phyloP scores from a whole-genome alignment of 169 alveolate genomes.

The Cryptosporidium viatorum region DNA sequence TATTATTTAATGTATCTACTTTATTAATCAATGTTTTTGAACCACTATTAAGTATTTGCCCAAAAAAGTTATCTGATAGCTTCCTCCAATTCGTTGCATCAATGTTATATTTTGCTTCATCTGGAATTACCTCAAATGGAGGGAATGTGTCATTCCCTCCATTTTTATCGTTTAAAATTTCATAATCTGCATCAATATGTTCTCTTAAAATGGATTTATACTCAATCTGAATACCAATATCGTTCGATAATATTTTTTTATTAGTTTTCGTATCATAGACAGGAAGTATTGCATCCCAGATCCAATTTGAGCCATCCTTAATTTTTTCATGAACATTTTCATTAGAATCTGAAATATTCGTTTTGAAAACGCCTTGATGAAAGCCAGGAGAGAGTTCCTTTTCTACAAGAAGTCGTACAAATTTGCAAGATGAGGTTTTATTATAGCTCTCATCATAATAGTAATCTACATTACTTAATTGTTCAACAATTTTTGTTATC shows the following conservation, averaged over 20 bases:
- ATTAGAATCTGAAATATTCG: not conserved
- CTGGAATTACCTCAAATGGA: not conserved
- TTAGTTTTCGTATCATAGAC: slow-evolving; percentile 34
- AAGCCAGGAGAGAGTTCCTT: not conserved
- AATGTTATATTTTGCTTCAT: not conserved
- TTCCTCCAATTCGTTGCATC: not conserved
- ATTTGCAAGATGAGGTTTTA: slow-evolving; percentile 11
- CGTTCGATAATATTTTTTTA: slow-evolving; percentile 10
- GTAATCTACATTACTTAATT: not conserved
- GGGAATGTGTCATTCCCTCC: not conserved
- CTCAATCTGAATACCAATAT: slow-evolving; percentile 7
- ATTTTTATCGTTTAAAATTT: not conserved
- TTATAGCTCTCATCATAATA: not conserved
- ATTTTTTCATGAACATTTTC: not conserved
- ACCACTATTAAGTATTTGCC: slow-evolving; percentile 3
- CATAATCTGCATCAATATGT: not conserved
- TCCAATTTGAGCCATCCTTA: slow-evolving; percentile 32
- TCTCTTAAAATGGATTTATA: slow-evolving; percentile 6
- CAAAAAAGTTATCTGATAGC: slow-evolving; percentile 11
- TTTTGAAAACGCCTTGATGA: slow-evolving; percentile 18
- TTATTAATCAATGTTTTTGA: not conserved
- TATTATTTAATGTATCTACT: not conserved
- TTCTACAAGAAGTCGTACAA: slow-evolving; percentile 5
- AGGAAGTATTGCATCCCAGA: slow-evolving; percentile 52
- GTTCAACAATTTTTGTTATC: slow-evolving; percentile 9